Conservation (phyloP, 768 basidiomycete species). For the Boletus speciosus region DNA sequence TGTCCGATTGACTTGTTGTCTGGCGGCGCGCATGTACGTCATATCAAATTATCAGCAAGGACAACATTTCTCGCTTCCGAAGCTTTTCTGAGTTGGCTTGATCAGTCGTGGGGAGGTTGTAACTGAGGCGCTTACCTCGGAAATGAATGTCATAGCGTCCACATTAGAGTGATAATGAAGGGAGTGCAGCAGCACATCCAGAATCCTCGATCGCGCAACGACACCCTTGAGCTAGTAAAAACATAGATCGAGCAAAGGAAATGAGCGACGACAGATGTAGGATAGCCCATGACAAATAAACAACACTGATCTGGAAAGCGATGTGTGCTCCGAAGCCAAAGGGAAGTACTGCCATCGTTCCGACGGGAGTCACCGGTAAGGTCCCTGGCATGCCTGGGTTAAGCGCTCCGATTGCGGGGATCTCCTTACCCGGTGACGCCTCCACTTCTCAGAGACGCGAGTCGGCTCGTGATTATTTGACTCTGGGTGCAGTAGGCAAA, state of each 20-base stretch:
- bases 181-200: not conserved
- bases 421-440: not conserved
- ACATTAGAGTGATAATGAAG: not conserved
- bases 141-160: not conserved
- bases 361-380: slow-evolving; percentile 11
- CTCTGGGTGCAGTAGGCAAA: not conserved
- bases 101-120: not conserved
- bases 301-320: not conserved
- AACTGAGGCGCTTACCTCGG: not conserved
- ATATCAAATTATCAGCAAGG: not conserved
- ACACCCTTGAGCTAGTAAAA: not conserved
- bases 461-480: slow-evolving; percentile 17
- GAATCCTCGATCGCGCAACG: slow-evolving; percentile 1
- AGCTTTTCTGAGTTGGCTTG: not conserved
- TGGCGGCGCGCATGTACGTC: not conserved
- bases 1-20: not conserved
- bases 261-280: not conserved
- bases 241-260: not conserved
- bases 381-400: not conserved
- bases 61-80: slow-evolving; percentile 4
- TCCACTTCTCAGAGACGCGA: slow-evolving; percentile 2
- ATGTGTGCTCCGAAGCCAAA: not conserved
- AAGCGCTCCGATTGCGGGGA: not conserved
- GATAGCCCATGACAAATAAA: not conserved
- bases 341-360: slow-evolving; percentile 2